Base-by-base conservation (phyloP, 108 stramenopile genomes). In the Seminavis robusta region DNA sequence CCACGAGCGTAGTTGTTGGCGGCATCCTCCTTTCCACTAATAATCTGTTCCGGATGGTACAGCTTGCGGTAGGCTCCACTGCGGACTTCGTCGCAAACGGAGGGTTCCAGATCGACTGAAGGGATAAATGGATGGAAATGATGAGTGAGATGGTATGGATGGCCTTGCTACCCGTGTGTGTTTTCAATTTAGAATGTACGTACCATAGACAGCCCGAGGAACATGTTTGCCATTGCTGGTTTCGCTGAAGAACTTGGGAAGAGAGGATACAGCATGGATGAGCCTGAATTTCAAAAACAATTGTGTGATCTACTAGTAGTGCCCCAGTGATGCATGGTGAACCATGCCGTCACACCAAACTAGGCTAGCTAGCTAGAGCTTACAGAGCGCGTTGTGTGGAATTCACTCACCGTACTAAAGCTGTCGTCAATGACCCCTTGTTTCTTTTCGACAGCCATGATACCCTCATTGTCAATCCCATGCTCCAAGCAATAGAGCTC, bases 1-100 rank as follows among this genome's bases (percentile, higher is more conserved):
- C 98, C 98, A 76, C 95, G 95, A 67, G 98, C 98, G 80, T 96
- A 98, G 95, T 98, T 98, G 83, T 98, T 98, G 65, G 96, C 98
- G 25, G 98, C 98, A 67, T 97, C 98, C 75, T 97, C 96, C 90
- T 98, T 98, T 75, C 98, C 98, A 69, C 81, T 91, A 75, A 98
- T 97, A 78, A 98, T 96, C 76, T 96, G 95, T 57, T 98, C 98
- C n/a, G 98, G 98, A 72, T 98, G 98, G 93, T 97, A 98, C 20
- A 98, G 86, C 73, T 86, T 72, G 57, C 81, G 64, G 90, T 94
- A 96, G 33, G 80, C 74, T 48, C 93, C 92, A 50, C 77, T 58
- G 56, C 95, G 88, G 57, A 96, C 90, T 77, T 92, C 93, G 80
- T 96, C 95, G 68, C 93, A 94, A 38, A 98, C 98, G 34, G 90